Evolutionary conservation across 192 early-diverging fungal genomes (phyloP).

Genomic region (Backusella morwellensis): DNA sequence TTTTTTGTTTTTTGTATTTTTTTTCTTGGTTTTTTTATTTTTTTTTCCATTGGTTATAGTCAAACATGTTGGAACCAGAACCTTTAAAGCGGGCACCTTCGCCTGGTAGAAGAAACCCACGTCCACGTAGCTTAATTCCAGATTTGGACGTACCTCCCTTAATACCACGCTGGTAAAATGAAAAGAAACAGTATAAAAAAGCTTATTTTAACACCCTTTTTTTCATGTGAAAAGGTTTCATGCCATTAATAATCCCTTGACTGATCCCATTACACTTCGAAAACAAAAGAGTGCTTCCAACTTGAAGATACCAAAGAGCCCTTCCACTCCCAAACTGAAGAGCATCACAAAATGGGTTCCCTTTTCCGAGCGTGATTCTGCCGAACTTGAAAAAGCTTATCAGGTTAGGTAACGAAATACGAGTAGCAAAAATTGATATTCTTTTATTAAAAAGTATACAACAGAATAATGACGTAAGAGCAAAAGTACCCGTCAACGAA

Average conservation of each 20-base stretch:
- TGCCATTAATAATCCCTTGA: slow-evolving; percentile 43
- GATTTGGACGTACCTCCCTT: slow-evolving; percentile 25
- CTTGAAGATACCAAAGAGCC: slow-evolving; percentile 28
- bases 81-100: not conserved
- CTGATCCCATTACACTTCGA: slow-evolving; percentile 17
- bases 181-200: not conserved
- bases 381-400: slow-evolving; percentile 53
- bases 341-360: slow-evolving; percentile 47
- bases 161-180: slow-evolving; percentile 22
- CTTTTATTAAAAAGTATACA: not conserved
- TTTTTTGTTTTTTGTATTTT: not conserved
- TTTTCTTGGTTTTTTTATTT: not conserved
- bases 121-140: slow-evolving; percentile 25
- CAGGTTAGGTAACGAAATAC: slow-evolving; percentile 19
- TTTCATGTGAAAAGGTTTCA: slow-evolving; percentile 39
- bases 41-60: not conserved
- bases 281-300: slow-evolving; percentile 19
- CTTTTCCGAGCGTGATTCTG: slow-evolving; percentile 56
- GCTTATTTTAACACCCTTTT: not conserved
- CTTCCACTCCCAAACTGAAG: slow-evolving; percentile 40
- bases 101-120: slow-evolving; percentile 5
- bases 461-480: slow-evolving; percentile 30
- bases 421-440: not conserved
- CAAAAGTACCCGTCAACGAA: slow-evolving; percentile 68
- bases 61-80: slow-evolving; percentile 8